These are phyloP conservation scores for Coprinopsis strossmayeri DNA, from an alignment of 768 basidiomycete genomes.

Conservation along the genomic window DNA sequence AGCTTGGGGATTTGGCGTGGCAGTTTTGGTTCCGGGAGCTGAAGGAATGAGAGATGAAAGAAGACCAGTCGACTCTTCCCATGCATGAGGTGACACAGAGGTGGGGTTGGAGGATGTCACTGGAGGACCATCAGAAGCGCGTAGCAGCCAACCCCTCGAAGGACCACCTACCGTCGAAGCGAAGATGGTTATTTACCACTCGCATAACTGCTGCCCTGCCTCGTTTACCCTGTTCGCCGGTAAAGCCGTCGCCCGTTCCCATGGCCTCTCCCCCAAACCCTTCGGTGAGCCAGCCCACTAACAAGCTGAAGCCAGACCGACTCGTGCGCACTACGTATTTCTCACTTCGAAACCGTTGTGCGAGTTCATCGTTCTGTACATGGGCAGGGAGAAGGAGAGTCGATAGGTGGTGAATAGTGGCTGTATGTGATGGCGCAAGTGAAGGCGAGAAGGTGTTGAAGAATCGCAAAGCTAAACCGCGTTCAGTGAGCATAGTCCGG, in stretches of 20 bases:
- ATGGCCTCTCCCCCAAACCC: constrained; percentile 82
- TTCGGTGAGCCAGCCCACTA: constrained; percentile 95
- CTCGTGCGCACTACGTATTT: constrained; percentile 90
- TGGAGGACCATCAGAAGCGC: constrained; percentile 27
- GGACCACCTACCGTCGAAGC: constrained; percentile 83
- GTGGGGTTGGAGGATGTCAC: constrained; percentile 70
- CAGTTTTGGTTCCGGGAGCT: constrained; percentile 40
- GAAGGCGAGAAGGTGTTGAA: constrained; percentile 64
- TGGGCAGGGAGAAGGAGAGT: constrained; percentile 79
- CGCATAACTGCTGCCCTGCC: constrained; percentile 88
- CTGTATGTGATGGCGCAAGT: constrained; percentile 57
- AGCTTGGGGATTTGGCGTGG: constrained; percentile 53
- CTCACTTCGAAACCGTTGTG: constrained; percentile 81
- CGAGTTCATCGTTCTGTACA: constrained; percentile 75
- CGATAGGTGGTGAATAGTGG: constrained; percentile 70
- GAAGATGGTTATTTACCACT: constrained; percentile 90
- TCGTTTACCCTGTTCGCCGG: constrained; percentile 75
- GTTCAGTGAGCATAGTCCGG: constrained; percentile 8
- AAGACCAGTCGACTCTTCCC: constrained; percentile 86
- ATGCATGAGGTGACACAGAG: constrained; percentile 53
- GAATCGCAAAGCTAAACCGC: constrained; percentile 60
- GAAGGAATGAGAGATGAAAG: constrained; percentile 73
- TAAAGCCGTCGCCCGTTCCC: constrained; percentile 73
- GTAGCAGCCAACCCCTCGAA: not conserved
- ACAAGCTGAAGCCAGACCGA: constrained; percentile 82